These are phyloP conservation scores for Boletus tomentosulus DNA, from an alignment of 768 basidiomycete species.

Conservation along the genomic window DNA sequence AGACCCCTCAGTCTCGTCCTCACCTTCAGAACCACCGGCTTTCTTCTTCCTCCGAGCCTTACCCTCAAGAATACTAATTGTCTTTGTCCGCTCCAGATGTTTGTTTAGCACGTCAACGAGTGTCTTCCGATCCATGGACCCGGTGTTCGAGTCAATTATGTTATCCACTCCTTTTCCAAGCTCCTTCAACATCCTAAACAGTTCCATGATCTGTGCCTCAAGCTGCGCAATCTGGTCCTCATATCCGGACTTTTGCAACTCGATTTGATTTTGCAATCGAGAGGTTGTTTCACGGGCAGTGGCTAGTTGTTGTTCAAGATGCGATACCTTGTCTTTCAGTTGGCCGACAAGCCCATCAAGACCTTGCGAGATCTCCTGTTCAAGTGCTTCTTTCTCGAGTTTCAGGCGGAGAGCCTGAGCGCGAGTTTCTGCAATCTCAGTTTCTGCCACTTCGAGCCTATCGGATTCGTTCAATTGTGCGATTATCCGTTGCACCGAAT, in stretches of 20 bases:
- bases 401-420: conserved; percentile 59
- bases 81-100: conserved; percentile 78
- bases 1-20: conserved; percentile 32
- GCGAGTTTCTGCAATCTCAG: conserved; percentile 70
- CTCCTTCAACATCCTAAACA: conserved; percentile 92
- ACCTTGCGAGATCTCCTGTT: conserved; percentile 77
- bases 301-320: conserved; percentile 72
- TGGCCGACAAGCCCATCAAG: conserved; percentile 80
- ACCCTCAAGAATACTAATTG: conserved; percentile 84
- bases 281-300: conserved; percentile 77
- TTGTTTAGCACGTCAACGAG: conserved; percentile 78
- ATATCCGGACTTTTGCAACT: conserved; percentile 71
- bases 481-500: conserved; percentile 85
- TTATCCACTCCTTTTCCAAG: conserved; percentile 72
- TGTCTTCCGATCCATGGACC: conserved; percentile 71
- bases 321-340: conserved; percentile 65
- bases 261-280: conserved; percentile 72
- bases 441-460: conserved; percentile 69
- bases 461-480: conserved; percentile 90
- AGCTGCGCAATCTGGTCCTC: conserved; percentile 86
- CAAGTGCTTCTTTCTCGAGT: conserved; percentile 77
- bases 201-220: conserved; percentile 87
- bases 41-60: conserved; percentile 35
- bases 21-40: conserved; percentile 30
- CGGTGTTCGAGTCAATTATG: conserved; percentile 59